Evolutionary conservation across 441 rosid genomes (phyloP).

Genomic region (Gossypium davidsonii): DNA sequence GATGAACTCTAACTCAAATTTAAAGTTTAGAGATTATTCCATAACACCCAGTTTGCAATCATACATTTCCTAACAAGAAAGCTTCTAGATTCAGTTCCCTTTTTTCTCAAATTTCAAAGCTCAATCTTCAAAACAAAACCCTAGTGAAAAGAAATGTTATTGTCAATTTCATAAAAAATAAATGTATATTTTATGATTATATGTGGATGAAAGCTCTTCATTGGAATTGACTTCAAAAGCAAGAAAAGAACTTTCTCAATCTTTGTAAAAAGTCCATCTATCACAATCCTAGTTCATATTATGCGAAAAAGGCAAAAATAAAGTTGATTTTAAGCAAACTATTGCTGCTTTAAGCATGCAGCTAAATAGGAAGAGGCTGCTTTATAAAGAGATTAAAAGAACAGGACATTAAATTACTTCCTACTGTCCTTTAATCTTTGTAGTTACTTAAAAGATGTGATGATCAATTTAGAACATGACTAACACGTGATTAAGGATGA

Average conservation of each 20-base stretch:
- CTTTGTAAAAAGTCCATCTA: not conserved
- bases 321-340: not conserved
- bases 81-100: not conserved
- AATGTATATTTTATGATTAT: not conserved
- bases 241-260: not conserved
- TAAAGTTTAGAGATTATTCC: too few species aligned
- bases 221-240: not conserved
- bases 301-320: not conserved
- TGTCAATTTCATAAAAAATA: too few species aligned
- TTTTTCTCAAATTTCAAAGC: not conserved
- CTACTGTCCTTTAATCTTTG: too few species aligned
- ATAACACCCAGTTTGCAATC: not conserved
- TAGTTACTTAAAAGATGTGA: not conserved
- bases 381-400: not conserved
- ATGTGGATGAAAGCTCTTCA: not conserved
- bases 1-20: not conserved
- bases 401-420: not conserved
- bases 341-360: not conserved
- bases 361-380: not conserved
- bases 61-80: not conserved
- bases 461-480: constrained; percentile 8
- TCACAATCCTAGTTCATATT: not conserved
- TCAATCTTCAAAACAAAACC: constrained; percentile 1
- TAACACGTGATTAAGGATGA: not conserved
- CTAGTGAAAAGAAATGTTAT: not conserved